Base-by-base conservation (phyloP, 495 filamentous ascomycete species). In the Penicillium cataractarum region DNA sequence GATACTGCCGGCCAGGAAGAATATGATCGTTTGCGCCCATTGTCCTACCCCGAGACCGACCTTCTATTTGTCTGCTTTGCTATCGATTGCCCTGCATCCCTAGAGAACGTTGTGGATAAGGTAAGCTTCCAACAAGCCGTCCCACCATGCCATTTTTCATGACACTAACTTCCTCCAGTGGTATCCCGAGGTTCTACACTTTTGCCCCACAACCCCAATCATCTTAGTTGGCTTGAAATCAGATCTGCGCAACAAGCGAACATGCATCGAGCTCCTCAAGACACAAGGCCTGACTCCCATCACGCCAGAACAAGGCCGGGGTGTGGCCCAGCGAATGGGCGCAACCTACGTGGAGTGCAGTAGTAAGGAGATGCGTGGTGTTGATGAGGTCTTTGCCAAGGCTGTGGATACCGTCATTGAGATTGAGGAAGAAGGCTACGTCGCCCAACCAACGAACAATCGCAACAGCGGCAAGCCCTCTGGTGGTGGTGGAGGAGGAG, bases 41-140 rank as follows among this genome's bases (percentile, higher is more conserved):
- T 99, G 31, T 97, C 94, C 32, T 99, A 99, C 75, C 95, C 95
- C 2, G 95, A 98, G 76, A 99, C 95, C 22, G 96, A 99, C 74
- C 86, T 99, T 17, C 84, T 98, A 42, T 97, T 99, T 75, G 95
- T 99, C 66, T 99, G 95, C 83, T 99, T 99, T 79, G 96, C 96
- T 60, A 96, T 99, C 64, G 95, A 99, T 80, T 99, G 96, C 75
- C 95, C 95, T 19, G 96, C 97, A 71, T 98, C 95, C 9, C 79
- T 99, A 50, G 95, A 99, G 67, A 99, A 99, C 71, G 95, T 99
- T 57, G 89, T 98, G 82, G 95, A 99, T 80, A 99, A 99, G 88
- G 95, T 97, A 75, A 58, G 82, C 29, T 35, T 26, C n/a, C 51
- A 33, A 1, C 35, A 54, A 31, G 7, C 31, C 31, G 26, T 31